Percentiles rank a stretch among this genome's conserved stretches.
These are phyloP conservation scores for Lumnitzera littorea DNA, from an alignment of 345 rosid genomes.

Conservation along the genomic window DNA sequence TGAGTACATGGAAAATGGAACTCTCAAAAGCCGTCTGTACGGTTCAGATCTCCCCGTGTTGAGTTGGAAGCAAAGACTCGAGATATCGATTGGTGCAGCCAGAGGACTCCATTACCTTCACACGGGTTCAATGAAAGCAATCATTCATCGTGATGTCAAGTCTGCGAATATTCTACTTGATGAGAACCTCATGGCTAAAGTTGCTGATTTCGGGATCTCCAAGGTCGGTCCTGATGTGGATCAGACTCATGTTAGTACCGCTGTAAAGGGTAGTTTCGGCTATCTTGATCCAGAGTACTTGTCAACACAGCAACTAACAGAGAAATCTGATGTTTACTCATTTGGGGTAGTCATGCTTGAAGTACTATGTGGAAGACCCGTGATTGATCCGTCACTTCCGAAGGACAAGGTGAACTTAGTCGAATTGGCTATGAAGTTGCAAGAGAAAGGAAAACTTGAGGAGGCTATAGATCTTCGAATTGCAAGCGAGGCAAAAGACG, in stretches of 20 bases:
- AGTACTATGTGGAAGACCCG: constrained; percentile 9
- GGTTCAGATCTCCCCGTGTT: constrained; percentile 7
- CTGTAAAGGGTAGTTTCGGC: constrained; percentile 19
- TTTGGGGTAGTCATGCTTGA: constrained; percentile 21
- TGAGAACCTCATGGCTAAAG: constrained; percentile 16
- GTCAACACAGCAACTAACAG: constrained; percentile 16
- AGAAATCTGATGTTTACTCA: constrained; percentile 18
- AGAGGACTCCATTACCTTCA: constrained; percentile 23
- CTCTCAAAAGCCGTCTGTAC: constrained; percentile 14
- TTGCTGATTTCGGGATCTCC: constrained; percentile 14
- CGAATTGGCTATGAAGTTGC: constrained; percentile 11
- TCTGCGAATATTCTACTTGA: constrained; percentile 16
- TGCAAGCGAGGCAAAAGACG: constrained; percentile 1
- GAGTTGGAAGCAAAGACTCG: constrained; percentile 15
- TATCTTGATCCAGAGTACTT: constrained; percentile 19
- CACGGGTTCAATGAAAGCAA: constrained; percentile 16
- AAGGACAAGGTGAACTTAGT: constrained; percentile 13
- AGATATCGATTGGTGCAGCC: constrained; percentile 17
- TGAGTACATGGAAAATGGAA: constrained; percentile 20
- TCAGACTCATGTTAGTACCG: constrained; percentile 17
- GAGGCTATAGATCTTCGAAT: constrained; percentile 8
- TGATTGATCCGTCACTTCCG: constrained; percentile 14
- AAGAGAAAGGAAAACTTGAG: constrained; percentile 6
- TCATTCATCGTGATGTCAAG: constrained; percentile 22
- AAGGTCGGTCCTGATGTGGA: constrained; percentile 14